A percentile compares a stretch with the other conserved stretches of the same genome.
phyloP scores from a whole-genome alignment of 257 asterid species.

The Marsdenia floribunda region DNA sequence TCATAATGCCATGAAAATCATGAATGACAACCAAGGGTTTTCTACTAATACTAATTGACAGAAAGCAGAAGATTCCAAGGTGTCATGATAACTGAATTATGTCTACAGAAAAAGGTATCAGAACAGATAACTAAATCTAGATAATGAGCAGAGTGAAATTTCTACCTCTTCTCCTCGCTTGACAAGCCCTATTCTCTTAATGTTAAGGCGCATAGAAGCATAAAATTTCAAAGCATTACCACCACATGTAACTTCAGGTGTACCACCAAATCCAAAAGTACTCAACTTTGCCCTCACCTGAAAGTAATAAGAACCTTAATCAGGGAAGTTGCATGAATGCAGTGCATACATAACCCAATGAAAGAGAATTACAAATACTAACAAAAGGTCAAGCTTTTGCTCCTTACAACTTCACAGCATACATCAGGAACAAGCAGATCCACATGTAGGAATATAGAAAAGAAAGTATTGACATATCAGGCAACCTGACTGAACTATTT shows the following conservation, averaged over 20 bases:
- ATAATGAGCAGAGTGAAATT: conserved; percentile 10
- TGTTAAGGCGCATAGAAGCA: conserved; percentile 90
- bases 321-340: conserved; percentile 10
- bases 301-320: conserved; percentile 14
- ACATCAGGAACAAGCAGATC: background rate
- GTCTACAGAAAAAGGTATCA: background rate
- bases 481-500: background rate
- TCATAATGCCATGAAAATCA: background rate
- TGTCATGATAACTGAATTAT: background rate
- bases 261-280: conserved; percentile 84
- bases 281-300: conserved; percentile 82
- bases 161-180: conserved; percentile 90
- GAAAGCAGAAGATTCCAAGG: background rate
- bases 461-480: background rate
- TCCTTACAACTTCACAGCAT: no score
- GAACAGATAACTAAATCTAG: background rate
- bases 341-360: background rate
- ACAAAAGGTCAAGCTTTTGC: background rate
- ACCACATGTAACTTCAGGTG: conserved; percentile 95
- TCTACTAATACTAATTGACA: background rate
- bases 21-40: background rate
- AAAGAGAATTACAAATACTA: background rate
- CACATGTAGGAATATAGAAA: background rate
- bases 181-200: conserved; percentile 76
- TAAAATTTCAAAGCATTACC: conserved; percentile 97